A percentile compares a stretch with the other conserved stretches of the same genome.
Conservation (phyloP, 2,329 filamentous ascomycete genomes). For the Cadophora luteo-olivacea region DNA sequence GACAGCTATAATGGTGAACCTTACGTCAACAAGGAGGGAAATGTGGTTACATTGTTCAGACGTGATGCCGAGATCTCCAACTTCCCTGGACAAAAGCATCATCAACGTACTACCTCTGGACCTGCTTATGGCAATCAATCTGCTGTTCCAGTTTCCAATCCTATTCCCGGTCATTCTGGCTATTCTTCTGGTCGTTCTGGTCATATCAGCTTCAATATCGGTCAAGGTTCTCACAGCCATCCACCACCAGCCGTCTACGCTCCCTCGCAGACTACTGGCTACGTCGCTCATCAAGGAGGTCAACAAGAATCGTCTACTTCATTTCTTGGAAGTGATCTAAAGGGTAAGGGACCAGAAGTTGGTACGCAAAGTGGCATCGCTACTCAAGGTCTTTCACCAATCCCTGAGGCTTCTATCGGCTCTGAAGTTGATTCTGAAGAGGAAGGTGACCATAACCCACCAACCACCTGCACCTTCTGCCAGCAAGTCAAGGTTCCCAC, state of each 20-base stretch:
- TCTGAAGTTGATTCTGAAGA: not conserved
- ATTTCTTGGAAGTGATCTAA: conserved; percentile 10
- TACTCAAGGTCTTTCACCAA: conserved; percentile 10
- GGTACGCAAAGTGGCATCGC: not conserved
- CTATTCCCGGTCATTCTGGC: not conserved
- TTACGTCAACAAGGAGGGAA: not conserved
- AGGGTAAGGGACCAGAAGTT: not conserved
- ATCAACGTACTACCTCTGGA: conserved; percentile 3
- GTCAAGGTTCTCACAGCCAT: conserved; percentile 10
- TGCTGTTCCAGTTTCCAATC: not conserved
- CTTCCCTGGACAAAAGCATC: conserved; percentile 6
- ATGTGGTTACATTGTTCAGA: conserved; percentile 12
- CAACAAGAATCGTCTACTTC: not conserved
- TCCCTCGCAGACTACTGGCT: not conserved
- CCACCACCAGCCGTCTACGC: not conserved
- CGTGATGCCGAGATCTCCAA: conserved; percentile 12
- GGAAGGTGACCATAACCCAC: not conserved
- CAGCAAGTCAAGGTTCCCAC: conserved; percentile 14
- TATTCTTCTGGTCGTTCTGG: not conserved
- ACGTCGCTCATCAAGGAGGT: conserved; percentile 1
- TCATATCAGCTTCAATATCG: not conserved
- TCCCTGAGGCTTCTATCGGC: conserved; percentile 3
- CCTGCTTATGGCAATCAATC: not conserved
- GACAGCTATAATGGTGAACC: conserved; percentile 11
- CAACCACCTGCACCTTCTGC: conserved; percentile 22